phyloP scores from a whole-genome alignment of 768 basidiomycete genomes.

The Multifurca ochricompacta region DNA sequence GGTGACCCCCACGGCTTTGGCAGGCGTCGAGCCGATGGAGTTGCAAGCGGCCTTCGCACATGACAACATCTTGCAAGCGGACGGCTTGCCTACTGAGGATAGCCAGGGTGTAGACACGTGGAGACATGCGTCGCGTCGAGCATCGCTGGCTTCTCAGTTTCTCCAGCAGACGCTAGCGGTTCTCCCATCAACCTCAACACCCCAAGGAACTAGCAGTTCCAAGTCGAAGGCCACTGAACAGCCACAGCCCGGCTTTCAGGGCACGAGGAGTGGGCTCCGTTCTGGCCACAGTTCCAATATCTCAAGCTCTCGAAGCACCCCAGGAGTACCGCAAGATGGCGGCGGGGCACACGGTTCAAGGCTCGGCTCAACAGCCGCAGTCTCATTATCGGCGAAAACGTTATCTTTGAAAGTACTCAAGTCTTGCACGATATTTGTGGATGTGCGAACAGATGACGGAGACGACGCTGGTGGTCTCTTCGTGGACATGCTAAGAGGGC shows the following conservation, averaged over 20 bases:
- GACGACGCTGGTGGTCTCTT: conserved; percentile 78
- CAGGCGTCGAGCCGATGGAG: conserved; percentile 1
- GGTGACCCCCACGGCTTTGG: background rate
- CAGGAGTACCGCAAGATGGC: conserved; percentile 29
- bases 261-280: conserved; percentile 16
- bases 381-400: conserved; percentile 23
- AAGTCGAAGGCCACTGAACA: conserved; percentile 20
- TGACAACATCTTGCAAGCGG: background rate
- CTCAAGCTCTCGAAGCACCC: conserved; percentile 26
- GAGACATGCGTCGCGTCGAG: conserved; percentile 41
- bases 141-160: conserved; percentile 51
- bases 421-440: conserved; percentile 76
- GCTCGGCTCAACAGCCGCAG: conserved; percentile 25
- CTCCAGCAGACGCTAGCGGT: conserved; percentile 56
- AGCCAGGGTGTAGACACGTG: conserved; percentile 22
- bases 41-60: conserved; percentile 15
- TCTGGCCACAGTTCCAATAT: conserved; percentile 10
- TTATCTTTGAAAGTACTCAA: conserved; percentile 48
- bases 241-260: conserved; percentile 15
- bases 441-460: conserved; percentile 65
- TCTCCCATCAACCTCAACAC: conserved; percentile 35
- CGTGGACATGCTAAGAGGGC: conserved; percentile 68
- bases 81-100: conserved; percentile 2
- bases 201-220: conserved; percentile 14
- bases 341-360: conserved; percentile 22